Evolutionary conservation across 371 early-diverging fungal genomes (phyloP), one percentile per base, ranked within the genome.

Genomic region (Mucor piriformis): DNA sequence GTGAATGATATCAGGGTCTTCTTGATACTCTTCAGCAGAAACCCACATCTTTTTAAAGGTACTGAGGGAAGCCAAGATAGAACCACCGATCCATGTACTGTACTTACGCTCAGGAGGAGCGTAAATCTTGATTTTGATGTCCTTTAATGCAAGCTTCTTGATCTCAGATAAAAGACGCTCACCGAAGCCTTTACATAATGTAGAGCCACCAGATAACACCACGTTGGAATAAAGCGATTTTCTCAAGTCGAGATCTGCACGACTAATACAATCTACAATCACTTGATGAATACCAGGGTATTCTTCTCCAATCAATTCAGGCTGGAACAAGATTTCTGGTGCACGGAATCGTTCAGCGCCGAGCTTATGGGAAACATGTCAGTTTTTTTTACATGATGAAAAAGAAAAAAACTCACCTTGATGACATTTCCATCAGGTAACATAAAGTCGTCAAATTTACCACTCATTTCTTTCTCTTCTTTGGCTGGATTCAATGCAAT

Each of bases 31-130:
- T 67, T 92, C 92, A 29, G 91, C 86, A 24, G 90, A 88, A 16
- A 92, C 84, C 92, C 92, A 92, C 90, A 92, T 90, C 83, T 86
- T 81, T 61, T 86, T 84, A 64, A 87, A 87, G 18, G 87, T 85
- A 57, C 83, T 83, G 54, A 94, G 80, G 4, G 91, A 88, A 15
- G 95, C 95, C 35, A 97, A 71, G 74, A 96, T 97, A 24, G 94
- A 92, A 2, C 98, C 98, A 61, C 98, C 98, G 63, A 97, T 95
- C 97, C 98, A 98, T 21, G 95, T 95, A 50, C 93, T 91, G 77
- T 95, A 98, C 77, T 95, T 97, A 61, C 98, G 89, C 74, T 98
- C 97, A 37, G 96, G 97, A 24, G 96, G 97, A 20, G 96, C 97
- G 60, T 87, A 92, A 63, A 98, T 95, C 74, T 94, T 95, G 73